Evolutionary conservation across 2,329 filamentous ascomycete genomes (phyloP).

Genomic region (Alternaria sp.): DNA sequence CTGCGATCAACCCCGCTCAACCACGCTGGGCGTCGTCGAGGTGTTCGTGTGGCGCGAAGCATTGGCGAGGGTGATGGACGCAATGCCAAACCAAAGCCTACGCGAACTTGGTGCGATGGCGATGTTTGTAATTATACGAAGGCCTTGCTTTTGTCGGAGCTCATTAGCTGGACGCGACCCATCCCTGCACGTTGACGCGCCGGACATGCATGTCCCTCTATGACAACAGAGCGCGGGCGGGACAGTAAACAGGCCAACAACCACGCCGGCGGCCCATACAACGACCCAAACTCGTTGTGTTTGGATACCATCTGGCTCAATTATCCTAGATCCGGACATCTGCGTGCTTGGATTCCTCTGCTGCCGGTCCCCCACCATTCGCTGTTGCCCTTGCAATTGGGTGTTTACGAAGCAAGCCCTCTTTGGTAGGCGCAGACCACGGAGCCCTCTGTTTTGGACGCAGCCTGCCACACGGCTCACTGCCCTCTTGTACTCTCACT

Average conservation of each 20-base stretch:
- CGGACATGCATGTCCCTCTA: constrained; percentile 27
- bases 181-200: constrained; percentile 31
- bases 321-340: background rate
- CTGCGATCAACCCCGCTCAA: constrained; percentile 15
- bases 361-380: constrained; percentile 13
- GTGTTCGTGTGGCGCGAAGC: background rate
- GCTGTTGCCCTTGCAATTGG: constrained; percentile 27
- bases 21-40: background rate
- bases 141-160: constrained; percentile 7
- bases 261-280: background rate
- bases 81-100: background rate
- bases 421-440: constrained; percentile 12
- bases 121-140: background rate
- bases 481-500: background rate
- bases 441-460: background rate
- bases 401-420: constrained; percentile 28
- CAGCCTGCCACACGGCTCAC: background rate
- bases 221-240: constrained; percentile 26
- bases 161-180: constrained; percentile 14
- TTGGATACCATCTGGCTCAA: background rate
- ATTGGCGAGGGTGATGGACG: constrained; percentile 1
- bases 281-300: background rate
- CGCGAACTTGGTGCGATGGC: background rate
- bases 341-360: background rate
- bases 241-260: constrained; percentile 18